phyloP scores from a whole-genome alignment of 306 rosid species.

The Biancaea sappan region DNA sequence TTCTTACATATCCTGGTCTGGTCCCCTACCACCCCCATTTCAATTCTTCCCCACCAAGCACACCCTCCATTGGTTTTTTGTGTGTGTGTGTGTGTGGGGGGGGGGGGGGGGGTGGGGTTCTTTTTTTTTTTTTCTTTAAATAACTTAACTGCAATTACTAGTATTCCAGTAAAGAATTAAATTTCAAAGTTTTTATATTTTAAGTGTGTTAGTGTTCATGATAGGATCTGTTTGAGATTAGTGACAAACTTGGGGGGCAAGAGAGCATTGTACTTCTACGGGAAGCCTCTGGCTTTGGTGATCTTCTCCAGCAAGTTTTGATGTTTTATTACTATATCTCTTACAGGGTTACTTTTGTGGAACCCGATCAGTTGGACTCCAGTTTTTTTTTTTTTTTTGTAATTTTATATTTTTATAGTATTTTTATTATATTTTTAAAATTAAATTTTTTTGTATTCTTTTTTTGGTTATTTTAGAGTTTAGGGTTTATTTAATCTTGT shows the following conservation, averaged over 20 bases:
- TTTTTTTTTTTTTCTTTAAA: background rate
- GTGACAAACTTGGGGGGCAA: background rate
- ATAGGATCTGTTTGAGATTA: background rate
- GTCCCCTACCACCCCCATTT: constrained; percentile 42
- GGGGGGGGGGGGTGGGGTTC: too few species aligned
- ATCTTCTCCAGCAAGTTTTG: constrained; percentile 3
- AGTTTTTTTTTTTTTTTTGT: too few species aligned
- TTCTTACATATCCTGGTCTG: constrained; percentile 39
- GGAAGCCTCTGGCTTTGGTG: background rate
- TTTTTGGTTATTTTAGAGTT: too few species aligned
- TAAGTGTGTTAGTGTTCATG: background rate
- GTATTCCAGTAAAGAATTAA: background rate
- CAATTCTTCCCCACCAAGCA: constrained; percentile 27
- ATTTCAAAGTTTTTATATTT: background rate
- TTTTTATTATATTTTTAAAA: too few species aligned
- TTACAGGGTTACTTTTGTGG: too few species aligned
- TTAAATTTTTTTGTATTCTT: too few species aligned
- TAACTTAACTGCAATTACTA: background rate
- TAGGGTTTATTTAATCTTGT: too few species aligned
- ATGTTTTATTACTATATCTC: too few species aligned
- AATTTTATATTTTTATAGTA: too few species aligned
- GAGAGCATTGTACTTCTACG: background rate
- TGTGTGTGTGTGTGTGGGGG: too few species aligned
- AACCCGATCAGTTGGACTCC: too few species aligned
- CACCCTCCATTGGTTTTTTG: constrained; percentile 6